Conservation (phyloP, 768 basidiomycete species). For the Tephrocybe sp. region DNA sequence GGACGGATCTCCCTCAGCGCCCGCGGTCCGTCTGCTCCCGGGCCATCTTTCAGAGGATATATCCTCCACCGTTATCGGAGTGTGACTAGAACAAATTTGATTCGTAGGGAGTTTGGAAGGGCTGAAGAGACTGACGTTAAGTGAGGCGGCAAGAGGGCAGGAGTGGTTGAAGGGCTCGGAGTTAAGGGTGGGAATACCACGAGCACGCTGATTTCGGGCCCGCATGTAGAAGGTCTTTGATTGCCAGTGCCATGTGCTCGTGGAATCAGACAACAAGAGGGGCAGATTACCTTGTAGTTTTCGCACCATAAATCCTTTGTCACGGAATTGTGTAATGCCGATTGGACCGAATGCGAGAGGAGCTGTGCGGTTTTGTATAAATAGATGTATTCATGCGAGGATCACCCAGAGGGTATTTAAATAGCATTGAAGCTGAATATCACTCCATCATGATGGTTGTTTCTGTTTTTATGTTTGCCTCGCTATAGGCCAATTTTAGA, state of each 20-base stretch:
- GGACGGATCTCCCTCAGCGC: not conserved
- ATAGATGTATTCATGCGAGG: conserved; percentile 2
- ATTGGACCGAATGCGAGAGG: conserved; percentile 5
- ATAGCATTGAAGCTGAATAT: not conserved
- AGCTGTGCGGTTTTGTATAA: not conserved
- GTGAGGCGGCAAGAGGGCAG: too few relatives aligned
- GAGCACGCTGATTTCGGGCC: conserved; percentile 17
- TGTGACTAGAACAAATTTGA: not conserved
- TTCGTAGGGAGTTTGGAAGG: not conserved
- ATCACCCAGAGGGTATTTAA: not conserved
- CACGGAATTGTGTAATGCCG: conserved; percentile 6
- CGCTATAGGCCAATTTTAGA: conserved; percentile 1
- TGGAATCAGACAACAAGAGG: not conserved
- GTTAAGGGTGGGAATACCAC: conserved; percentile 8
- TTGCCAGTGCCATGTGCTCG: conserved; percentile 2
- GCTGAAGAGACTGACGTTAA: not conserved
- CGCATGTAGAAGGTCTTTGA: conserved; percentile 6
- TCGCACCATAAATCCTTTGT: not conserved
- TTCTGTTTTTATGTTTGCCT: not conserved
- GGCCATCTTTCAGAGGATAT: not conserved
- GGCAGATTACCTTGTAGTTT: not conserved
- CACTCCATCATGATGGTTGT: not conserved
- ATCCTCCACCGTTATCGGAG: conserved; percentile 7
- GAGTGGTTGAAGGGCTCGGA: conserved; percentile 1
- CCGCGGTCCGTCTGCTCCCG: not conserved